Evolutionary conservation across 768 basidiomycete genomes (phyloP).

Genomic region (Collybia sp.): DNA sequence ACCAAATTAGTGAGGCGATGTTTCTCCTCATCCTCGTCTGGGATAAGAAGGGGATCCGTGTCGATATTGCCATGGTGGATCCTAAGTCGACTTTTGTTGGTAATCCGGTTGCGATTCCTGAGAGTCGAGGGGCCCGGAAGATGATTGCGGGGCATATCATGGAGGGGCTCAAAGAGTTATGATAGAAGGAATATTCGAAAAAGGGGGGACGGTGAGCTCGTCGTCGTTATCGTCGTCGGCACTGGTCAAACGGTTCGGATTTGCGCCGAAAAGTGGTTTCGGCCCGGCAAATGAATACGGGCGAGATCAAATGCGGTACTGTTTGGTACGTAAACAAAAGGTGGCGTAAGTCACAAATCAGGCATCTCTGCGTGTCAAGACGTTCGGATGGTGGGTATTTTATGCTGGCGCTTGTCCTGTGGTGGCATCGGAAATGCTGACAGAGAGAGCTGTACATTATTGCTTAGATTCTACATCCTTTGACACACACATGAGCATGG

Average conservation of each 20-base stretch:
- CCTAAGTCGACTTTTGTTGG: slow-evolving; percentile 88
- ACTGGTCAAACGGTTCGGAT: slow-evolving; percentile 54
- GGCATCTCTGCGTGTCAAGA: neutral
- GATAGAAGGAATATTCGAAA: slow-evolving; percentile 31
- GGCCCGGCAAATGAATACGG: slow-evolving; percentile 45
- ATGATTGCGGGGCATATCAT: slow-evolving; percentile 86
- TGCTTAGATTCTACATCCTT: too few species aligned
- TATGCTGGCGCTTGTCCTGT: too few species aligned
- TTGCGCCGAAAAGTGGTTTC: slow-evolving; percentile 59
- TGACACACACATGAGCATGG: too few species aligned
- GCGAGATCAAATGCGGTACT: slow-evolving; percentile 27
- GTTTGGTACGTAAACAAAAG: slow-evolving; percentile 35
- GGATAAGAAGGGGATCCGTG: slow-evolving; percentile 72
- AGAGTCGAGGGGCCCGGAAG: slow-evolving; percentile 74
- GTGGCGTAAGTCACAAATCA: slow-evolving; percentile 11
- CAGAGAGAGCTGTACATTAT: too few species aligned
- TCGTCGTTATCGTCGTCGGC: slow-evolving; percentile 52
- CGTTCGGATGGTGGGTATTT: too few species aligned
- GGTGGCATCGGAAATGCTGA: too few species aligned
- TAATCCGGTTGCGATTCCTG: slow-evolving; percentile 86
- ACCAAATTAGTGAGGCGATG: slow-evolving; percentile 70
- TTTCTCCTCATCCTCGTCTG: slow-evolving; percentile 85
- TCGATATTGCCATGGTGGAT: slow-evolving; percentile 80
- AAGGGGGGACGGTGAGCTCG: slow-evolving; percentile 28
- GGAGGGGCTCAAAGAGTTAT: slow-evolving; percentile 41